Base-by-base conservation (phyloP, 1,284 basidiomycete genomes). In the Malassezia obtusa region DNA sequence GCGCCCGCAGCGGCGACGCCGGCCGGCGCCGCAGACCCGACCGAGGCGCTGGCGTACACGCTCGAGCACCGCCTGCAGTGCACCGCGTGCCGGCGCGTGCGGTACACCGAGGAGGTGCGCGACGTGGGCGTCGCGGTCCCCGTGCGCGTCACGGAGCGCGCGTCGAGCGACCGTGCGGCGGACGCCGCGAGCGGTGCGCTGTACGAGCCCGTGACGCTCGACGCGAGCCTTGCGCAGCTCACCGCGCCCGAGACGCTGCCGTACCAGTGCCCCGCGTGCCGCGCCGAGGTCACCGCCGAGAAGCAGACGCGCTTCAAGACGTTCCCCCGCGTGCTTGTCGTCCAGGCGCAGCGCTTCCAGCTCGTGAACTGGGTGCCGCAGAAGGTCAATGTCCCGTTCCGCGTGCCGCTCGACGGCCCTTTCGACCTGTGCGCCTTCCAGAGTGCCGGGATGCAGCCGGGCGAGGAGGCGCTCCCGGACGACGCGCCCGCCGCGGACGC, bases 311-410 rank as follows among this genome's bases (percentile, higher is more conserved):
- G 80, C 28, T 87, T 98, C 64, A 81, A 86, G 5, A 85, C 87
- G 0, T 90, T 92, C 79, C 92, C 92, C 0, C 80, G 89, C 22
- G 82, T 90, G 2, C 79, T 98, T 0, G 84, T 92, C 4, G 75
- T 99, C 0, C 91, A 95, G 65, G 85, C 89, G 49, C 88, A 87
- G 66, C 91, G 94, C 67, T 96, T 96, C 78, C 87, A 92, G 75
- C 81, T 95, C 6, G 84, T 92, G 49, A 91, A 91, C 68, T 98
- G 92, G 92, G 89, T 98, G 3, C 92, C 94, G 0, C 82, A 86
- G 5, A 98, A 98, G 75, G 81, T 96, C 31, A 88, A 94, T 61
- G 86, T 98, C 24, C 90, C 90, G 0, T 77, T 96, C 21, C 74
- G 82, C n/a, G 77, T 95, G 0, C 84, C 86, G 0, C 64, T 78